Base-by-base conservation (phyloP, 1,284 basidiomycete genomes). In the Puccinia polysora region DNA sequence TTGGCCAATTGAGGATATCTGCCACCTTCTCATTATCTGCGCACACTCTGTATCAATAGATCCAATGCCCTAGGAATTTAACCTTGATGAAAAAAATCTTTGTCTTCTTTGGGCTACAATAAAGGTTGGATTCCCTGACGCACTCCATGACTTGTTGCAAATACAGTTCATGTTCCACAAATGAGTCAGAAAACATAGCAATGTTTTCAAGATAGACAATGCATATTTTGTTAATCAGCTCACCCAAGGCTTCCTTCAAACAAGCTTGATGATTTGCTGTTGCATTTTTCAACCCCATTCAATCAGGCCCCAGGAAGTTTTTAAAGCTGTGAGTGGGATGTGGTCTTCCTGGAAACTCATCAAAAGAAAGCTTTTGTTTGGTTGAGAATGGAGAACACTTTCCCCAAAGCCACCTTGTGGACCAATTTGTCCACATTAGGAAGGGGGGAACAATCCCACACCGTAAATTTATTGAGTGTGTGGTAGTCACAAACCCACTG, bases 351-450 rank as follows among this genome's bases (percentile, higher is more conserved):
- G 8, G 8, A 43, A 8, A 43, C 40, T 8, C 40, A 8, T 43
- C 18, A 8, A 18, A 18, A 43, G 73, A 83, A 43, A 18, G 40
- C 40, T 8, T 43, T 43, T 43, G 40, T 43, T 43, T 43, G 40
- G 18, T 43, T 18, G 8, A 43, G 40, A 43, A 43, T 43, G 18
- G 40, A 43, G 18, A 43, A 43, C 8, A 43, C 40, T 18, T 43
- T 18, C 8, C 40, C 40, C 40, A 43, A 43, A 8, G 40, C 40
- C 40, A 43, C 40, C 40, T 8, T 8, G 18, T 18, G 40, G 18
- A 43, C 40, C 8, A 43, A 43, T 43, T 43, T 18, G 40, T 43
- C 40, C 18, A 43, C 40, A 18, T 43, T 43, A 8, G 40, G 40
- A 18, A 43, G 40, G 40, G 40, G 40, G 40, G 40, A 43, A 8